These are phyloP conservation scores for Ceratocystiopsis brevicomis DNA, from an alignment of 2,329 filamentous ascomycete species.

Conservation along the genomic window DNA sequence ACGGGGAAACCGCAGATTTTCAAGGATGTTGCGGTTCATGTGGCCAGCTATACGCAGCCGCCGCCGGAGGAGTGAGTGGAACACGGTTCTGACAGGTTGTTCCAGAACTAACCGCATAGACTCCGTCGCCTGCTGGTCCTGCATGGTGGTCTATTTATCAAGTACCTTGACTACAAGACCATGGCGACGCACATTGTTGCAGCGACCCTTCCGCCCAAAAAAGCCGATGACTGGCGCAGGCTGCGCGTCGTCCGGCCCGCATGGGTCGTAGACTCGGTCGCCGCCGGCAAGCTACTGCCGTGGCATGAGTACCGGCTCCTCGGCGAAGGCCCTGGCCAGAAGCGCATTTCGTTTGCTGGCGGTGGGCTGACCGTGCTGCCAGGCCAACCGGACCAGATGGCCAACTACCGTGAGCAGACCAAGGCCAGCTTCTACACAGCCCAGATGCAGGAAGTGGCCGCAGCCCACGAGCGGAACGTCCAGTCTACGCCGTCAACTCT, in stretches of 20 bases:
- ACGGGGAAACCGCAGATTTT: constrained; percentile 67
- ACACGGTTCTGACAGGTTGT: too few relatives aligned
- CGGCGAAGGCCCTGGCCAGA: constrained; percentile 69
- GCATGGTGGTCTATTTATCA: constrained; percentile 85
- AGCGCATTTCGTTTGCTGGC: constrained; percentile 43
- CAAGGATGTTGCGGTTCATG: constrained; percentile 73
- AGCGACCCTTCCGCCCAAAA: constrained; percentile 77
- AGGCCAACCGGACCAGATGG: constrained; percentile 42
- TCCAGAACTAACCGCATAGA: constrained; percentile 13
- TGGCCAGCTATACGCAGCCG: constrained; percentile 92
- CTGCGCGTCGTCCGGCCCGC: constrained; percentile 89
- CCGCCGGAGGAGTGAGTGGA: constrained; percentile 54
- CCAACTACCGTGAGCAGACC: constrained; percentile 63
- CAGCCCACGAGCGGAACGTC: neutral
- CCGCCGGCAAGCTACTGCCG: constrained; percentile 60
- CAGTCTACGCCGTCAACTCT: neutral
- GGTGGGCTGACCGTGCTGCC: constrained; percentile 50
- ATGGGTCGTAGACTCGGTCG: constrained; percentile 83
- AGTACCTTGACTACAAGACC: constrained; percentile 89
- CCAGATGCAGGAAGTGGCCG: constrained; percentile 33
- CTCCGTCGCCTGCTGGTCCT: constrained; percentile 75
- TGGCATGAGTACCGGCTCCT: constrained; percentile 76
- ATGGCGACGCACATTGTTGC: constrained; percentile 92
- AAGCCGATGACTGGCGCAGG: constrained; percentile 66
- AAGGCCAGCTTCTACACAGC: constrained; percentile 66